Evolutionary conservation across 2,329 filamentous ascomycete species (phyloP).

Genomic region (Aulographum hederae): DNA sequence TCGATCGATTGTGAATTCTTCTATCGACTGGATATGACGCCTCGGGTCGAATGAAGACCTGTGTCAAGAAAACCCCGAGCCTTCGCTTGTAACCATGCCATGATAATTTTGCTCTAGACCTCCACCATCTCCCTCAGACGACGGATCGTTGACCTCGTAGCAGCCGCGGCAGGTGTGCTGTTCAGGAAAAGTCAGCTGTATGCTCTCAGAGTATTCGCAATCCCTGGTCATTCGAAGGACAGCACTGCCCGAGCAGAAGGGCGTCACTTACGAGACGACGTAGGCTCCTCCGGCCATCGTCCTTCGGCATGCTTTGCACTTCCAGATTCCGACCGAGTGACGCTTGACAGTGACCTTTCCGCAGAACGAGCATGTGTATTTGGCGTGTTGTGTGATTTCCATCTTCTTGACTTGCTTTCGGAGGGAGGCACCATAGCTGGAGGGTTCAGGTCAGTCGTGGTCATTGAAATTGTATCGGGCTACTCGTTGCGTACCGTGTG

Average conservation of each 20-base stretch:
- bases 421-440: constrained; percentile 94
- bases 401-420: constrained; percentile 99
- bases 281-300: constrained; percentile 86
- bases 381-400: constrained; percentile 97
- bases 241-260: neutral
- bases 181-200: neutral
- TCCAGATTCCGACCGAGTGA: constrained; percentile 86
- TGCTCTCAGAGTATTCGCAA: neutral
- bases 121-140: constrained; percentile 6
- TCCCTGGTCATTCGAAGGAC: too few relatives aligned
- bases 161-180: constrained; percentile 7
- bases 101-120: constrained; percentile 4
- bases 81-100: too few relatives aligned
- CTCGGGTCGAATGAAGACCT: too few relatives aligned
- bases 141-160: constrained; percentile 7
- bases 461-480: neutral
- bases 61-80: too few relatives aligned
- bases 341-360: constrained; percentile 89
- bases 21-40: too few relatives aligned
- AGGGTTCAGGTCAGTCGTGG: constrained; percentile 1
- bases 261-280: constrained; percentile 71
- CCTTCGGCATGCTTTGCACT: constrained; percentile 93
- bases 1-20: too few relatives aligned
- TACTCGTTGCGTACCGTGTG: constrained; percentile 55
- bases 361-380: constrained; percentile 97